Evolutionary conservation across 331 rosid genomes (phyloP).

Genomic region (Prunus yedoensis): DNA sequence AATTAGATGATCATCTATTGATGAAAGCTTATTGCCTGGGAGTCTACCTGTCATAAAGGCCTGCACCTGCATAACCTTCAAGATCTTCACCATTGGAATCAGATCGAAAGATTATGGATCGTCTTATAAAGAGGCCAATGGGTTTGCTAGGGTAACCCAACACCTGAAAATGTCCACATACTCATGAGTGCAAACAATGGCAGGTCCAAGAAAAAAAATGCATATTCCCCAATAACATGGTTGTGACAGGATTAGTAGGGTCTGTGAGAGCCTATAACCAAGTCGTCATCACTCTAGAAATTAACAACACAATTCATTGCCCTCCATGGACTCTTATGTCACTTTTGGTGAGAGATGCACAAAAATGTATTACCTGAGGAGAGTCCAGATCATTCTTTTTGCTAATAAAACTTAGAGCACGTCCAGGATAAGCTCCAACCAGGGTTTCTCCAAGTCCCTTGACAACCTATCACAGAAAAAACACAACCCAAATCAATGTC

Average conservation of each 20-base stretch:
- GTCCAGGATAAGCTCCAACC: slow-evolving; percentile 99
- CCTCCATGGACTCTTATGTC: slow-evolving; percentile 5
- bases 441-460: slow-evolving; percentile 98
- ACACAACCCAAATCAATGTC: slow-evolving; percentile 12
- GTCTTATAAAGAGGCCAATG: slow-evolving; percentile 72
- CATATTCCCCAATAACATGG: slow-evolving; percentile 2
- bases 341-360: background rate
- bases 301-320: background rate
- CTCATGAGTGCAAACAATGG: slow-evolving; percentile 16
- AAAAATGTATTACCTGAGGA: slow-evolving; percentile 61
- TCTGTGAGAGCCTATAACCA: background rate
- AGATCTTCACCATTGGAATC: slow-evolving; percentile 99
- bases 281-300: slow-evolving; percentile 3
- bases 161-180: slow-evolving; percentile 50
- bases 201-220: slow-evolving; percentile 10
- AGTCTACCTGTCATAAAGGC: slow-evolving; percentile 90
- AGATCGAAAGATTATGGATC: slow-evolving; percentile 86
- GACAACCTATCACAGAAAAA: slow-evolving; percentile 63
- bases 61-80: slow-evolving; percentile 99
- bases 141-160: slow-evolving; percentile 95
- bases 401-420: slow-evolving; percentile 92
- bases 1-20: background rate
- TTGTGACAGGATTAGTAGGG: background rate
- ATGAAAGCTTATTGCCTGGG: too few species aligned
- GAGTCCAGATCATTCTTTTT: slow-evolving; percentile 75